These are phyloP conservation scores for Vanrija humicola DNA, from an alignment of 1,284 basidiomycete genomes.

Conservation along the genomic window DNA sequence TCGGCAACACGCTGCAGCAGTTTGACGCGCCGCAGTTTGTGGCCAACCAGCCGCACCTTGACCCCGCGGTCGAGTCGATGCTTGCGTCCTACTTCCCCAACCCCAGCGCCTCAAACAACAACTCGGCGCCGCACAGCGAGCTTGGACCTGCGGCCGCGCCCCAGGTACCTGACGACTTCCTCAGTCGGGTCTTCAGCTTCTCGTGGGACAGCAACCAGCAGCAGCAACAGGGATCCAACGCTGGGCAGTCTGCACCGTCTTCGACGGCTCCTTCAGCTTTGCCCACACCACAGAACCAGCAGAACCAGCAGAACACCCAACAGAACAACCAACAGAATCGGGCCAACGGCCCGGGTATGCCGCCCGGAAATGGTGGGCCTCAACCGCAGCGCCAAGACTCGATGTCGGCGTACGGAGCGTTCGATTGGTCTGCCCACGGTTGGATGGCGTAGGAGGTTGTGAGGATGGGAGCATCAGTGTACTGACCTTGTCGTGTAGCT, in stretches of 20 bases:
- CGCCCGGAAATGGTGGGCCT: background rate
- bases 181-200: constrained; percentile 43
- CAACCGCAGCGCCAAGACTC: constrained; percentile 16
- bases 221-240: background rate
- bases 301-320: constrained; percentile 1
- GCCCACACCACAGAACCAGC: background rate
- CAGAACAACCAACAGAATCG: constrained; percentile 1
- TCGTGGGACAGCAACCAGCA: constrained; percentile 35
- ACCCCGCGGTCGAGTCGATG: constrained; percentile 42
- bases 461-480: background rate
- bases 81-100: constrained; percentile 38
- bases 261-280: too few species aligned
- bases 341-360: background rate
- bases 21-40: constrained; percentile 38
- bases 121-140: background rate
- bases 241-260: too few species aligned
- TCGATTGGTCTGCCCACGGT: constrained; percentile 22
- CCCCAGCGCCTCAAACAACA: background rate
- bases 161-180: constrained; percentile 43
- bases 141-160: constrained; percentile 12
- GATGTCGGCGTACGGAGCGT: constrained; percentile 19
- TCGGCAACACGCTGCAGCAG: constrained; percentile 23
- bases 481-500: constrained; percentile 1
- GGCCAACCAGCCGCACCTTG: constrained; percentile 25
- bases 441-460: constrained; percentile 30